Evolutionary conservation across 768 basidiomycete genomes (phyloP), one percentile per base, ranked within the genome.

Genomic region (Chiua virens): DNA sequence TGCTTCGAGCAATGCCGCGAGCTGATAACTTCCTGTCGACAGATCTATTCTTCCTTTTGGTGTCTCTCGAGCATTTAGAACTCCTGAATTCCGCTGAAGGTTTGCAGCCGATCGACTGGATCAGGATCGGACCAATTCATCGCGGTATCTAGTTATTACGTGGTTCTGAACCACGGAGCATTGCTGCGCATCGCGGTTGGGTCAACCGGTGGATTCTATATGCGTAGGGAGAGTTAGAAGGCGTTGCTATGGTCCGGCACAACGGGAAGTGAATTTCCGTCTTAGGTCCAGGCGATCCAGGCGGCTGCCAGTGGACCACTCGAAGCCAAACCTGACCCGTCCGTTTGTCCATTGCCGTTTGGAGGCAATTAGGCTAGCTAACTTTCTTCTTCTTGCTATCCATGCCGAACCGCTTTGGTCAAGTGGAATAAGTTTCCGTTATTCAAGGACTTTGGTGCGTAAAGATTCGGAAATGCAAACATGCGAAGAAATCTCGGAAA

Each of bases 331-430:
- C 30, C 13, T 30, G 30, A 30, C 38, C 36, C 7, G 30, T 55
- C 20, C 30, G 48, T 41, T 40, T 23, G 35, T 38, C 39, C 36
- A 39, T 50, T 53, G 22, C 42, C 35, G 34, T 45, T 47, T 45
- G 43, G 42, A 36, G 40, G 43, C 27, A 45, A 35, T 28, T n/a
- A 22, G 30, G 25, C 5, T 21, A 21, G 34, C 15, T 41, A 30
- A 30, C 42, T 37, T 39, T 9, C 22, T n/a, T 22, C 32, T n/a
- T n/a, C 35, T 37, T 39, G 13, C 36, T 25, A 23, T 42, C 30
- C 30, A 32, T 9, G 36, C 38, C 27, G 30, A 32, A 32, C 11
- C 11, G 30, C 23, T 15, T 23, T 34, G 39, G 38, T 42, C n/a
- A 28, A 20, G 49, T 30, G n/a, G 39, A 39, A 39, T 30, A 14